Base-by-base conservation (phyloP, 257 asterid species). In the Misopates orontium region DNA sequence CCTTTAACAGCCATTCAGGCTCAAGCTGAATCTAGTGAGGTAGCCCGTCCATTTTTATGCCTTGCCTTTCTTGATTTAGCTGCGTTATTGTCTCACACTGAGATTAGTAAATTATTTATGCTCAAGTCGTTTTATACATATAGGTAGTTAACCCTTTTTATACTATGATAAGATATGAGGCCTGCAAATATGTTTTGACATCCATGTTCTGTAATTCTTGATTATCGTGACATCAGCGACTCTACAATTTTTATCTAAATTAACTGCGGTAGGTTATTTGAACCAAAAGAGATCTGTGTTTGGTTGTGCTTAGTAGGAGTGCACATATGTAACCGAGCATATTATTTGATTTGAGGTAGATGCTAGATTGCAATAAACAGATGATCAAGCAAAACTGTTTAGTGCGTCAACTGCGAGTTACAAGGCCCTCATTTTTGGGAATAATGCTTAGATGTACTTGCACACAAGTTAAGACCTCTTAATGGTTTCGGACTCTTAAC, bases 1-100 rank as follows among this genome's bases (percentile, higher is more conserved):
- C 99, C 97, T 32, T 84, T 94, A 68, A 90, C 97, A 25, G 84
- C 95, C 66, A 94, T 94, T 66, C 73, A 69, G 70, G 95, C 99
- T 54, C 97, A 88, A 75, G 80, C 96, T 55, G 97, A 94, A 58
- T 51, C 79, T 56, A 63, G 66, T 62, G 99, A 90, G 97, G 99
- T 93, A 75, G 67, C 15, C 13, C 32, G 19, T 18, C 41, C 17
- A 11, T 31, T 41, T 10, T 24, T 31, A 21, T 21, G 36, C 52
- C 41, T 13, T 2, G 32, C 15, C 20, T 58, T 18, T 25, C 25
- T 6, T 9, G 4, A 6, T 28, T 28, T n/a, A 51, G 20, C 52
- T 15, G 15, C 67, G 12, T 62, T 25, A 17, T 45, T 36, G 20
- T 48, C 22, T 63, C 14, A 36, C 8, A 63, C 20, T 20, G 31